Evolutionary conservation across 78 protist genomes (phyloP).

Genomic region (Dictyostelium purpureum): DNA sequence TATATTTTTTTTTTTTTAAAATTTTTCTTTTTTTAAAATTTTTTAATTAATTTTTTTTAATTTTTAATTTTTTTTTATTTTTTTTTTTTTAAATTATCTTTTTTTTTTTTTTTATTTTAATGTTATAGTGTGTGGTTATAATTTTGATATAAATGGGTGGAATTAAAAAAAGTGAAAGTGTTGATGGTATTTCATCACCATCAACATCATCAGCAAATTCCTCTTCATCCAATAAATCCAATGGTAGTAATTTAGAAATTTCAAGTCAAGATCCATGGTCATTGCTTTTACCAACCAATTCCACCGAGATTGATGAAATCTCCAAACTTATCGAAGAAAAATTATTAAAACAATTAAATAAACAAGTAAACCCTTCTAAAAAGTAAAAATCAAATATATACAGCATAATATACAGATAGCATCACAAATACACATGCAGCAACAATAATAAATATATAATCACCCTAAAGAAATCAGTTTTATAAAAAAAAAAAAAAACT

Average conservation of each 20-base stretch:
- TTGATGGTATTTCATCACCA: neutral
- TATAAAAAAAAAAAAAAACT: neutral
- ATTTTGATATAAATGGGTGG: too few relatives aligned
- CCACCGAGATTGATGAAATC: constrained; percentile 56
- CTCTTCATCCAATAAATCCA: neutral
- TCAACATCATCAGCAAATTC: neutral
- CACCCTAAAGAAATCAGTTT: neutral
- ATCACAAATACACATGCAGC: too few relatives aligned
- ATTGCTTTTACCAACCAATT: constrained; percentile 43
- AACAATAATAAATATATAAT: neutral
- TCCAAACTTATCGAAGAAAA: constrained; percentile 59
- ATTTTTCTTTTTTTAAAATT: too few relatives aligned
- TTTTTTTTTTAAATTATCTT: too few relatives aligned
- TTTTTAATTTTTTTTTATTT: too few relatives aligned
- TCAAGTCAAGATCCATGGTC: constrained; percentile 65
- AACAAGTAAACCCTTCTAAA: constrained; percentile 64
- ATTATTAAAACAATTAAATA: constrained; percentile 57
- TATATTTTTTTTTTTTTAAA: too few relatives aligned
- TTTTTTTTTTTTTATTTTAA: too few relatives aligned
- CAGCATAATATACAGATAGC: neutral
- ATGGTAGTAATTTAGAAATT: neutral
- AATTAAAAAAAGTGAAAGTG: too few relatives aligned
- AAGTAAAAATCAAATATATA: constrained; percentile 30
- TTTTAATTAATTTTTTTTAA: too few relatives aligned
- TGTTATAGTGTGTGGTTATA: too few relatives aligned